These are phyloP conservation scores for Trametes cingulata DNA, from an alignment of 768 basidiomycete species.

Conservation along the genomic window DNA sequence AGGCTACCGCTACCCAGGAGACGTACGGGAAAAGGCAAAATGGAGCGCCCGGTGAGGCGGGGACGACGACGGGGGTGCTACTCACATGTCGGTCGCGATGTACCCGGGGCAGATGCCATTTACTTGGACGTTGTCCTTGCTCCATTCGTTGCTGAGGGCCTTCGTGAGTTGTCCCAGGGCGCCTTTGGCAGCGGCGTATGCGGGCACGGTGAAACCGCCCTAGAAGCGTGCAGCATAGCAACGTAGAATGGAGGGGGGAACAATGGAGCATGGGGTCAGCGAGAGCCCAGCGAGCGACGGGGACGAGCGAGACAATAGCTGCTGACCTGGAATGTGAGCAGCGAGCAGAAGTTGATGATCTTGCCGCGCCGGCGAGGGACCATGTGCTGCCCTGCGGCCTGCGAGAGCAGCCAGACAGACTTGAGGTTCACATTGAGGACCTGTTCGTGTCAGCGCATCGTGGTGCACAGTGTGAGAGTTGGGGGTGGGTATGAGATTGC, in stretches of 20 bases:
- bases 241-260: background rate
- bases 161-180: constrained; percentile 85
- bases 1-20: constrained; percentile 19
- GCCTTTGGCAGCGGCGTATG: constrained; percentile 91
- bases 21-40: constrained; percentile 15
- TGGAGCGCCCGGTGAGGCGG: no score
- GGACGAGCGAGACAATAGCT: background rate
- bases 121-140: constrained; percentile 82
- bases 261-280: background rate
- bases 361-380: constrained; percentile 69
- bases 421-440: constrained; percentile 88
- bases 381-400: constrained; percentile 91
- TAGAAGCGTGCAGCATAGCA: constrained; percentile 23
- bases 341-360: constrained; percentile 67
- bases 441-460: constrained; percentile 36
- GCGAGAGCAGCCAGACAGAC: constrained; percentile 80
- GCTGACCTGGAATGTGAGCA: constrained; percentile 41
- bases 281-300: background rate
- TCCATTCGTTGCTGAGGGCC: constrained; percentile 93
- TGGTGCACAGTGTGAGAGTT: background rate
- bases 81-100: constrained; percentile 84
- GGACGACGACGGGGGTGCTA: constrained; percentile 15
- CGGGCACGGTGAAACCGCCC: constrained; percentile 75
- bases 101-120: constrained; percentile 90
- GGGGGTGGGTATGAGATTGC: background rate